These are phyloP conservation scores for Anisodus acutangulus DNA, from an alignment of 257 asterid species.

Conservation along the genomic window DNA sequence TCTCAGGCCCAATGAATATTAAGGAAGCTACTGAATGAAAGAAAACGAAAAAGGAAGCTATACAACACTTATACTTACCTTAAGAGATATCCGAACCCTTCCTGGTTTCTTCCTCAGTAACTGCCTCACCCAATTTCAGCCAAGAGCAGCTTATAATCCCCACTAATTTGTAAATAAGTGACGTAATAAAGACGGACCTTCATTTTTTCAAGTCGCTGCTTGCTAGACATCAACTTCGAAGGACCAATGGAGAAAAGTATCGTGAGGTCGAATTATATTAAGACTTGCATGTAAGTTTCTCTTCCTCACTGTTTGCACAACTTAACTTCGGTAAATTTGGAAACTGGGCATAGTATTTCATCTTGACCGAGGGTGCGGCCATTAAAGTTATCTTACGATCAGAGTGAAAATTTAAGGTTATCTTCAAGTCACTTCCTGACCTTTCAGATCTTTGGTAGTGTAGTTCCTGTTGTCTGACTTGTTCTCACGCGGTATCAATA, in stretches of 20 bases:
- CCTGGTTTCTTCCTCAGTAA: background rate
- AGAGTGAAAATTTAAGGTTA: background rate
- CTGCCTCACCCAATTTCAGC: background rate
- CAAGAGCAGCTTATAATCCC: background rate
- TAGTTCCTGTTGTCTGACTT: background rate
- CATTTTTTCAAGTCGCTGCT: slow-evolving; percentile 3
- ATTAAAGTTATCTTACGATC: background rate
- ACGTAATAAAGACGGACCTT: background rate
- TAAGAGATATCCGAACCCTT: background rate
- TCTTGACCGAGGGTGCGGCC: background rate
- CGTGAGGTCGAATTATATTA: background rate
- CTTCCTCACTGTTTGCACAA: background rate
- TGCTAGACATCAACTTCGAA: background rate
- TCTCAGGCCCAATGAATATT: background rate
- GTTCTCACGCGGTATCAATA: background rate
- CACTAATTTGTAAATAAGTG: background rate
- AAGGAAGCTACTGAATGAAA: background rate
- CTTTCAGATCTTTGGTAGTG: background rate
- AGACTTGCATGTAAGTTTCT: background rate
- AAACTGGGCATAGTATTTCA: background rate
- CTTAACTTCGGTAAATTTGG: background rate
- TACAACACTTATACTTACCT: slow-evolving; percentile 8
- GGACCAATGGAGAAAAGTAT: background rate
- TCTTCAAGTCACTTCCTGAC: background rate
- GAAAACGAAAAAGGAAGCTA: background rate